Conservation (phyloP, 495 filamentous ascomycete genomes). For the Glarea lozoyensis region DNA sequence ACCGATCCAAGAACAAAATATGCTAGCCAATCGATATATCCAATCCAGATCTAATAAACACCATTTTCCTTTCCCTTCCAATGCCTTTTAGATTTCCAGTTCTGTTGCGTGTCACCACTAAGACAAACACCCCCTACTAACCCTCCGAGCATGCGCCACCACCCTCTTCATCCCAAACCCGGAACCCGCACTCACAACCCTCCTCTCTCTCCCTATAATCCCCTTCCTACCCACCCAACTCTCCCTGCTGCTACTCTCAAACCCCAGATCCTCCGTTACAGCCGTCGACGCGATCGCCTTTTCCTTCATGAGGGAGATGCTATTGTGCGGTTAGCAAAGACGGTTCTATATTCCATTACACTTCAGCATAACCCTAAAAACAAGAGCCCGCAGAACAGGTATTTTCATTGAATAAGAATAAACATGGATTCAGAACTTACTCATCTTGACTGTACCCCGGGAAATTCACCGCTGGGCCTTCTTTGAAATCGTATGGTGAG, state of each 20-base stretch:
- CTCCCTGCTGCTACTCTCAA: neutral
- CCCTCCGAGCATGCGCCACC: constrained; percentile 5
- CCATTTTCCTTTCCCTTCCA: no score
- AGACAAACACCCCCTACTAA: constrained; percentile 7
- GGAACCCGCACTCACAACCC: constrained; percentile 6
- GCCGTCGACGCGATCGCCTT: constrained; percentile 19
- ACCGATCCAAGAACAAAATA: no score
- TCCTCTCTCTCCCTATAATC: constrained; percentile 1
- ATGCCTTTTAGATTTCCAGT: no score
- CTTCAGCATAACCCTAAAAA: neutral
- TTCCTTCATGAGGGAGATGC: constrained; percentile 17
- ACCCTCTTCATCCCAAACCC: constrained; percentile 7
- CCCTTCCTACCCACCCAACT: constrained; percentile 8
- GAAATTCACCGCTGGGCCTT: constrained; percentile 14
- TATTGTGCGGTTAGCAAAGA: neutral
- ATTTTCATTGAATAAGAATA: neutral
- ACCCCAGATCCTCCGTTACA: neutral
- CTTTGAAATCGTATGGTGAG: constrained; percentile 18
- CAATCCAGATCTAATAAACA: no score
- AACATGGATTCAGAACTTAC: constrained; percentile 6
- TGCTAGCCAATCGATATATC: no score
- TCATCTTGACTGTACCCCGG: constrained; percentile 18
- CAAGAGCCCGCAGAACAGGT: neutral
- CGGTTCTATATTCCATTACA: neutral
- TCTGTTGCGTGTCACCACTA: no score